A percentile compares a stretch with the other conserved stretches of the same genome.
Evolutionary conservation across 2,329 filamentous ascomycete genomes (phyloP).

Genomic region (Cladosporium austrohemisphaericum): DNA sequence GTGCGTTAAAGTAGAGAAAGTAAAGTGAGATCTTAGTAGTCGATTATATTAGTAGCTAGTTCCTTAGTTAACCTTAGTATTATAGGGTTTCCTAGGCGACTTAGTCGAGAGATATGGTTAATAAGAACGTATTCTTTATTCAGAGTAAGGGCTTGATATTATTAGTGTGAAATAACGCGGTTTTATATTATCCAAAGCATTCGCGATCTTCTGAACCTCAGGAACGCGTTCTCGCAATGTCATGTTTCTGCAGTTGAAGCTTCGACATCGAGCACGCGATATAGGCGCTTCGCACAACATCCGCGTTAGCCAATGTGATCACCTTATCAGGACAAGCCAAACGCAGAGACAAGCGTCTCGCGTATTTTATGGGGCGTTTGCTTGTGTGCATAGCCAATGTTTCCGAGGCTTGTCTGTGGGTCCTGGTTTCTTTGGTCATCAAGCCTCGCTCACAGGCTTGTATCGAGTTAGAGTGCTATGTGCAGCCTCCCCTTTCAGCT

Average conservation of each 20-base stretch:
- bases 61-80: background rate
- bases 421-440: too few relatives aligned
- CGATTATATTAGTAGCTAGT: background rate
- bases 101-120: too few relatives aligned
- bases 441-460: background rate
- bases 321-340: background rate
- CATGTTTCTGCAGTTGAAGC: background rate
- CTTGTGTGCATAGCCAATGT: too few relatives aligned
- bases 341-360: background rate
- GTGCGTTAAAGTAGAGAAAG: background rate
- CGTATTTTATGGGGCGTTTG: background rate
- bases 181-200: too few relatives aligned
- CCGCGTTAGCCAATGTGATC: too few relatives aligned
- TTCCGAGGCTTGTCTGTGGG: too few relatives aligned
- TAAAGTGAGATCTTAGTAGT: background rate
- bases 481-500: too few relatives aligned
- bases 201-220: too few relatives aligned
- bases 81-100: background rate
- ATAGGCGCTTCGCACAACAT: slow-evolving; percentile 5
- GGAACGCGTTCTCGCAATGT: too few relatives aligned
- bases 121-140: too few relatives aligned
- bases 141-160: too few relatives aligned
- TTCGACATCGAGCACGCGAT: background rate
- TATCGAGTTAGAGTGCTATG: background rate
- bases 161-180: too few relatives aligned